Conservation (phyloP, 169 alveolate genomes). For the Theileria parva region DNA sequence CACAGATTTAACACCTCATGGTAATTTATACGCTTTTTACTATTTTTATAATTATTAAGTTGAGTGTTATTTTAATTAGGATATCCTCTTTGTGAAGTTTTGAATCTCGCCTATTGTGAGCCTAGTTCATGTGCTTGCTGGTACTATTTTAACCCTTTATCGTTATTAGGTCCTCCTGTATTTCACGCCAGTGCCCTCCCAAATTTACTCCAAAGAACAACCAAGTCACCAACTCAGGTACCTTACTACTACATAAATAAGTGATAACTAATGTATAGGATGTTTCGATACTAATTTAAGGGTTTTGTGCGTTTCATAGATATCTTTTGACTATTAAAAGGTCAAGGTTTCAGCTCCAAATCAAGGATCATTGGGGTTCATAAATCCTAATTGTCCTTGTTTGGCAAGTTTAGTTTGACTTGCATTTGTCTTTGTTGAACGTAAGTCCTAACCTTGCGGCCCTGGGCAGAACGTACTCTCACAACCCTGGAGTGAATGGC, state of each 20-base stretch:
- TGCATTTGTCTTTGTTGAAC: conserved; percentile 59
- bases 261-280: conserved; percentile 20
- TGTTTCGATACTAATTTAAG: conserved; percentile 63
- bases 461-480: conserved; percentile 89
- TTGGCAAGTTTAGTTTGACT: conserved; percentile 56
- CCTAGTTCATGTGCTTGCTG: conserved; percentile 52
- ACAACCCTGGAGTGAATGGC: conserved; percentile 99
- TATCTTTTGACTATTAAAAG: neutral
- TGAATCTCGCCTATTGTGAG: conserved; percentile 40
- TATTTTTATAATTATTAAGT: neutral
- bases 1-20: conserved; percentile 50
- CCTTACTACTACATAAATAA: neutral
- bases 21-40: neutral
- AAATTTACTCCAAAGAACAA: conserved; percentile 39
- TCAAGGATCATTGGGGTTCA: neutral
- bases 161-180: conserved; percentile 37
- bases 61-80: conserved; percentile 15
- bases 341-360: neutral
- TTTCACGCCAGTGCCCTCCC: conserved; percentile 47
- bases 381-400: conserved; percentile 45
- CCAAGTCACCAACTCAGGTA: conserved; percentile 62
- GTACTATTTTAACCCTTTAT: conserved; percentile 1
- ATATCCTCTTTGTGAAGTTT: conserved; percentile 54
- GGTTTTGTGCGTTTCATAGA: conserved; percentile 57
- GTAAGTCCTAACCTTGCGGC: conserved; percentile 80